Percentiles rank a stretch among this genome's conserved stretches.
phyloP scores from a whole-genome alignment of 257 asterid genomes.

The Solanum tarapatanum region DNA sequence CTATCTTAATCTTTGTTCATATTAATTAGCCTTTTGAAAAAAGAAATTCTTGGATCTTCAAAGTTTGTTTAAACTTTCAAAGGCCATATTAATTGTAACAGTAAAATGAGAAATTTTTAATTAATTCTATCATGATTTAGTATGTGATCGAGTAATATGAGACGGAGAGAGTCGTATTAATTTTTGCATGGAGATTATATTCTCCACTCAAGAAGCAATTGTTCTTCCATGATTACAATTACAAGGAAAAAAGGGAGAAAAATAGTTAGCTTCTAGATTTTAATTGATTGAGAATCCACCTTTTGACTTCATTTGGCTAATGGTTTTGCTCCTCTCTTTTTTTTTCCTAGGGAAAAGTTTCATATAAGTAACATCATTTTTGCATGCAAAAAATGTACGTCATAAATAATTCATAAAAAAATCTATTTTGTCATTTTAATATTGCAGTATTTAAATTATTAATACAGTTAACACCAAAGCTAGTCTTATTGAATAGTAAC shows the following conservation, averaged over 20 bases:
- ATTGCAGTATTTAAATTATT: background rate
- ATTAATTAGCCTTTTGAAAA: too few relatives aligned
- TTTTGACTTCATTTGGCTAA: background rate
- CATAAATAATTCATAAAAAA: background rate
- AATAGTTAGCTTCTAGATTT: background rate
- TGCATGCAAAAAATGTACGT: background rate
- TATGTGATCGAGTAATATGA: too few relatives aligned
- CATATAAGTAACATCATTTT: background rate
- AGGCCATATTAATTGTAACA: too few relatives aligned
- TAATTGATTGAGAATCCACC: background rate
- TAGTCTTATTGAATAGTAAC: background rate
- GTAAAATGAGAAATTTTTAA: too few relatives aligned
- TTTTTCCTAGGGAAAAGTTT: background rate
- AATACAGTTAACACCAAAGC: background rate
- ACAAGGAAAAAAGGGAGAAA: background rate
- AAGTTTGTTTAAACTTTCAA: too few relatives aligned
- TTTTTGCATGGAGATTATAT: background rate
- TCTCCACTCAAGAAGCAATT: background rate
- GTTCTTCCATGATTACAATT: background rate
- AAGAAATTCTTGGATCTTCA: too few relatives aligned
- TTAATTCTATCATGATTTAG: rapidly evolving
- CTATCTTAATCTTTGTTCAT: too few relatives aligned
- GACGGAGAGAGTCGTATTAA: too few relatives aligned
- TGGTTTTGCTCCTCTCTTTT: background rate
- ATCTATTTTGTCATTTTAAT: background rate